phyloP scores from a whole-genome alignment of 768 basidiomycete species.

The Tylopilus felleus region DNA sequence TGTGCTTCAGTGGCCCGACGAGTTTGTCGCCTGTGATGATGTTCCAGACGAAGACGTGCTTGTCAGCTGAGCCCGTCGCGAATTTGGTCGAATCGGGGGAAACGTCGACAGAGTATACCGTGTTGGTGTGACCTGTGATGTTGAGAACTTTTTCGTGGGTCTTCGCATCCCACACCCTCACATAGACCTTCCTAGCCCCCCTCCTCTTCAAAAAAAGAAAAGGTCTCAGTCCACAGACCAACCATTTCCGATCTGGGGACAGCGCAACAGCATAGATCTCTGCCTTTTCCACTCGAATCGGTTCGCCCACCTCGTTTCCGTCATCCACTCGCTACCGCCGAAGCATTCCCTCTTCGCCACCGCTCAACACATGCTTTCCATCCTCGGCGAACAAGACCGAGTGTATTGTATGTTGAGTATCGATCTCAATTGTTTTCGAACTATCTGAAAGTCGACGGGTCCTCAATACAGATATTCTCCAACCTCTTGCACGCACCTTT shows the following conservation, averaged over 20 bases:
- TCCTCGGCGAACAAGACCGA: background rate
- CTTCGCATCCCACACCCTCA: background rate
- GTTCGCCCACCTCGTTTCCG: background rate
- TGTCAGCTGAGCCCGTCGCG: background rate
- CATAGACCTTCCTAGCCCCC: no score
- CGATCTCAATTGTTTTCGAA: background rate
- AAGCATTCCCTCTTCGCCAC: background rate
- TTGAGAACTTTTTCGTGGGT: background rate
- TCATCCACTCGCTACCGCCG: background rate
- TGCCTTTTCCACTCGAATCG: background rate
- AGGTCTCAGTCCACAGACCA: background rate
- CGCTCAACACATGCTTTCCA: background rate
- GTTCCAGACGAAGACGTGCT: background rate
- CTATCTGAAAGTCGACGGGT: background rate
- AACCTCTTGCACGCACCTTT: background rate
- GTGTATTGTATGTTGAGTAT: background rate
- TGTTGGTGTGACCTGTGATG: background rate
- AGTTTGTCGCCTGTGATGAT: background rate
- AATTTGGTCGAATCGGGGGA: background rate
- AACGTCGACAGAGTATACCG: background rate
- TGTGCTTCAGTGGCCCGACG: background rate
- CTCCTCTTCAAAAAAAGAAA: fast-evolving
- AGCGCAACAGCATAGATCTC: background rate
- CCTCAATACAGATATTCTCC: background rate
- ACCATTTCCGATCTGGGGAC: background rate